Percentiles rank a stretch among this genome's conserved stretches.
Conservation (phyloP, 2,329 filamentous ascomycete genomes). For the Decorospora gaudefroyi region DNA sequence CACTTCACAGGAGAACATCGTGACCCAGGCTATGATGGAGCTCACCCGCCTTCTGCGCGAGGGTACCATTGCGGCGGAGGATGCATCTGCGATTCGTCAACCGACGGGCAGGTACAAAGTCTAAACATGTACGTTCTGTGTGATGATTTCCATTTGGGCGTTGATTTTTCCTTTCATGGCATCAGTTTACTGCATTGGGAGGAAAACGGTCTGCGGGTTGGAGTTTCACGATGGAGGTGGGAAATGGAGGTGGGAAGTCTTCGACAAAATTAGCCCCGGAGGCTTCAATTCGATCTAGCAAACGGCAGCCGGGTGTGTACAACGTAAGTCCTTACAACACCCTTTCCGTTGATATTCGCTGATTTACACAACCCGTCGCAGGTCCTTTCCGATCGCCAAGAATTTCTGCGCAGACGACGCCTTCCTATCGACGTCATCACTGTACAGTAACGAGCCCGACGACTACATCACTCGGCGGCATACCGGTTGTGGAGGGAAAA, state of each 20-base stretch:
- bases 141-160: not conserved
- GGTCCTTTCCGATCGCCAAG: not conserved
- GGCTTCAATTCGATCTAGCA: not conserved
- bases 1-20: slow-evolving; percentile 89
- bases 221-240: not conserved
- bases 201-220: slow-evolving; percentile 1
- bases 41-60: slow-evolving; percentile 86
- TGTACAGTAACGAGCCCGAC: not conserved
- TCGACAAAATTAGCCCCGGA: not conserved
- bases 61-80: slow-evolving; percentile 84
- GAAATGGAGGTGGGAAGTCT: slow-evolving; percentile 3
- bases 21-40: slow-evolving; percentile 88
- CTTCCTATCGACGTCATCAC: not conserved
- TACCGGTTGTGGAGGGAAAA: not conserved
- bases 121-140: no score
- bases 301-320: not conserved
- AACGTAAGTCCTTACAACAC: slow-evolving; percentile 9
- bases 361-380: slow-evolving; percentile 17
- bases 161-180: slow-evolving; percentile 8
- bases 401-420: not conserved
- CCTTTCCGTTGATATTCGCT: not conserved
- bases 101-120: slow-evolving; percentile 86
- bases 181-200: slow-evolving; percentile 10
- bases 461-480: not conserved
- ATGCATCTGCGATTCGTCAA: slow-evolving; percentile 74